These are phyloP conservation scores for Leccinum subtestaceum DNA, from an alignment of 768 basidiomycete genomes.

Conservation along the genomic window DNA sequence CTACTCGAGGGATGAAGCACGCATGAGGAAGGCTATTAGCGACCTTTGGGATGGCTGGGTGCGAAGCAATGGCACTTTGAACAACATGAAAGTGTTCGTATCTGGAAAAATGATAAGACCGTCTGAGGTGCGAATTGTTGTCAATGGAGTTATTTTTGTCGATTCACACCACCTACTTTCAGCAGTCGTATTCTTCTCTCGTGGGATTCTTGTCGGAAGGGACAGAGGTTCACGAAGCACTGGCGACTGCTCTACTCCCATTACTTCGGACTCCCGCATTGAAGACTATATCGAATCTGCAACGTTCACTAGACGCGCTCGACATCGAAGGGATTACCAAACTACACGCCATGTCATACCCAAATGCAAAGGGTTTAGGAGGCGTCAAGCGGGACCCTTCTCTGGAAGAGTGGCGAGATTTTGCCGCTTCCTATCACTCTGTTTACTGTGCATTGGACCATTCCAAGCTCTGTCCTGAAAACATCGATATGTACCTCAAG, in stretches of 20 bases:
- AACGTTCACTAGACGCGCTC: conserved; percentile 73
- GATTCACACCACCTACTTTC: background rate
- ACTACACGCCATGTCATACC: conserved; percentile 31
- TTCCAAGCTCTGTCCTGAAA: conserved; percentile 35
- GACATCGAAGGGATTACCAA: conserved; percentile 80
- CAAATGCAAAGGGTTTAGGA: conserved; percentile 23
- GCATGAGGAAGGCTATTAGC: conserved; percentile 63
- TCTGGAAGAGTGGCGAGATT: conserved; percentile 62
- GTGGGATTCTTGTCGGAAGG: conserved; percentile 15
- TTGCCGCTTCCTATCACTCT: conserved; percentile 53
- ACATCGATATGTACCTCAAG: conserved; percentile 61
- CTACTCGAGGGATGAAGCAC: conserved; percentile 65
- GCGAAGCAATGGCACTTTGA: conserved; percentile 57
- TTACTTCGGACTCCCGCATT: conserved; percentile 52
- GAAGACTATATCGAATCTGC: conserved; percentile 52
- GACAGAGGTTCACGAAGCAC: conserved; percentile 43
- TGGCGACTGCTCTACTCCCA: conserved; percentile 49
- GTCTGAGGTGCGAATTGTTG: conserved; percentile 45
- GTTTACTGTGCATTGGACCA: conserved; percentile 36
- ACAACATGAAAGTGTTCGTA: conserved; percentile 82
- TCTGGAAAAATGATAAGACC: conserved; percentile 60
- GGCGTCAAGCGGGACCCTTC: conserved; percentile 47
- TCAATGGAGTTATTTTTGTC: background rate
- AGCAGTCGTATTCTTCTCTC: conserved; percentile 10
- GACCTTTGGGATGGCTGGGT: conserved; percentile 75